A percentile compares a stretch with the other conserved stretches of the same genome.
These are phyloP conservation scores for Cercis canadensis DNA, from an alignment of 306 rosid species.

Conservation along the genomic window DNA sequence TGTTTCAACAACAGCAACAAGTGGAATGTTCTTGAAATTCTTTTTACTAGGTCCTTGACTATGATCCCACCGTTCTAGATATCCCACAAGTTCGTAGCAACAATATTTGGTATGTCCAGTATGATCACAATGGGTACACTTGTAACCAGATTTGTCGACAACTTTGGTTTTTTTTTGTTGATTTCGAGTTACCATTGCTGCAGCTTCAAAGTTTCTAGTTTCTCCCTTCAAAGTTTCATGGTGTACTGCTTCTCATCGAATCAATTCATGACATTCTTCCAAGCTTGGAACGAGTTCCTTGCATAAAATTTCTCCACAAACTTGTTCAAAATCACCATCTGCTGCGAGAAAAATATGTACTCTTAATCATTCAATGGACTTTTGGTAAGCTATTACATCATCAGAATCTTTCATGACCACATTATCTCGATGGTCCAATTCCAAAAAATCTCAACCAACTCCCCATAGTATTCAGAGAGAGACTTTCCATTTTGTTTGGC, in stretches of 20 bases:
- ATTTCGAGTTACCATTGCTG: not conserved
- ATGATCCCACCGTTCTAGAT: slow-evolving; percentile 4
- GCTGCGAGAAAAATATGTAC: not conserved
- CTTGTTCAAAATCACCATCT: not conserved
- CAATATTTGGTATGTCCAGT: not conserved
- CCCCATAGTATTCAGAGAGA: not conserved
- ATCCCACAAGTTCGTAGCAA: slow-evolving; percentile 12
- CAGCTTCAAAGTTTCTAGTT: not conserved
- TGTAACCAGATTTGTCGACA: not conserved
- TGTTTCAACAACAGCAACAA: not conserved
- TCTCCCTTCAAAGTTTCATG: not conserved
- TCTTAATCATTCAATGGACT: not conserved
- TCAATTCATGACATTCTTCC: not conserved
- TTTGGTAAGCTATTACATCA: not conserved
- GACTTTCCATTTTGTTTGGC: not conserved
- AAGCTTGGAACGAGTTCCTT: not conserved
- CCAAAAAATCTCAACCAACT: not conserved
- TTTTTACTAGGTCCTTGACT: not conserved
- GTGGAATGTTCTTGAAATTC: not conserved
- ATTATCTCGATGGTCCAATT: slow-evolving; percentile 14
- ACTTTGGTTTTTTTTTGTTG: not conserved
- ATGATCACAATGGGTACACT: not conserved
- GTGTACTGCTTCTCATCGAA: not conserved
- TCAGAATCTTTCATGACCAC: not conserved
- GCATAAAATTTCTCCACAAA: not conserved